A percentile compares a stretch with the other conserved stretches of the same genome.
Conservation (phyloP, 768 basidiomycete species). For the Lactarius indigo region DNA sequence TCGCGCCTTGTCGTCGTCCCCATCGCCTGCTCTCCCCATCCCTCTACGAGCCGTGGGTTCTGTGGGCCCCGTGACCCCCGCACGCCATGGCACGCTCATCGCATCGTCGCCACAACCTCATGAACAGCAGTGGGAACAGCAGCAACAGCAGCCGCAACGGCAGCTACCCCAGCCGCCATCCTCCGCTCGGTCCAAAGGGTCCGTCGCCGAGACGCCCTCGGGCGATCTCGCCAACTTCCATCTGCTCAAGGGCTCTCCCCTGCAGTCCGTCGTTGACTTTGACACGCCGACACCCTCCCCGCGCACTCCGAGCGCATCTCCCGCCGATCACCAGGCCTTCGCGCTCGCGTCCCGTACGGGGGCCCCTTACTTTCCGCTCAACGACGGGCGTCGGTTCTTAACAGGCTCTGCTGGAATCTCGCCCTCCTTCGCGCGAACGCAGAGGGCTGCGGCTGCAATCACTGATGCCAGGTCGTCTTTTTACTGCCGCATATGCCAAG, state of each 20-base stretch:
- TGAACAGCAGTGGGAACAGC: not conserved
- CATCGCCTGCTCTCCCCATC: not conserved
- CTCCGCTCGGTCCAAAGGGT: conserved; percentile 18
- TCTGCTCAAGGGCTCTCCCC: conserved; percentile 23
- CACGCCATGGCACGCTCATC: not conserved
- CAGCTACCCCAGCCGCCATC: conserved; percentile 9
- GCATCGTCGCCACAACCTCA: not conserved
- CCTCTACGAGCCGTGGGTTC: not conserved
- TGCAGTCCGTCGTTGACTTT: conserved; percentile 20
- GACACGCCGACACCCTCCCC: conserved; percentile 25
- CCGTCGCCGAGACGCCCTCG: conserved; percentile 27
- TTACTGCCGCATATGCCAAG: conserved; percentile 21
- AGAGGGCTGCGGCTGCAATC: not conserved
- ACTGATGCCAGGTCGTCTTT: conserved; percentile 6
- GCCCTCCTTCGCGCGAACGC: conserved; percentile 12
- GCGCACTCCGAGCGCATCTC: conserved; percentile 22
- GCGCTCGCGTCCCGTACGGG: not conserved
- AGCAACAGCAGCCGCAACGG: not conserved
- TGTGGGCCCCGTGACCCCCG: conserved; percentile 15
- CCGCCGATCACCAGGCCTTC: conserved; percentile 11
- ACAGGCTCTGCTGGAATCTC: conserved; percentile 8
- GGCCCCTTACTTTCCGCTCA: not conserved
- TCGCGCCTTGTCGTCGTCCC: not conserved
- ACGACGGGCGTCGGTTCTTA: conserved; percentile 10
- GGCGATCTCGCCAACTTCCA: conserved; percentile 27